These are phyloP conservation scores for Populus deltoides DNA, from an alignment of 345 rosid species.

Conservation along the genomic window DNA sequence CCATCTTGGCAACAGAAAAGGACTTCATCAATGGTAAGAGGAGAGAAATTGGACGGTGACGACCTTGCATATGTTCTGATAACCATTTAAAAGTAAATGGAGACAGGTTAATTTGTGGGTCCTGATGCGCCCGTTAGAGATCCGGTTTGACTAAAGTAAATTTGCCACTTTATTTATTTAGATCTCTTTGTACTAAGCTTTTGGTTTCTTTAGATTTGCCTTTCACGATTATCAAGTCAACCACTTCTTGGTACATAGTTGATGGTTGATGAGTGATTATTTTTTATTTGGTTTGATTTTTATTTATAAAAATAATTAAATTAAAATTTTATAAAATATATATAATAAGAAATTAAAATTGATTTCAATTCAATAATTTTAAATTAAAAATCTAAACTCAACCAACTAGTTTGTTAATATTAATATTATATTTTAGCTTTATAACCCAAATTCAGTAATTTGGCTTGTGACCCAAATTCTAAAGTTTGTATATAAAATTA, in stretches of 20 bases:
- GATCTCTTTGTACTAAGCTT: neutral
- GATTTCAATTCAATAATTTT: no score
- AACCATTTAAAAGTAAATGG: neutral
- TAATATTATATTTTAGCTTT: no score
- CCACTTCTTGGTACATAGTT: neutral
- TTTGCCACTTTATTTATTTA: neutral
- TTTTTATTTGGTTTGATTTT: no score
- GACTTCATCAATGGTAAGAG: neutral
- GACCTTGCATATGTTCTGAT: neutral
- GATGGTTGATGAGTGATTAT: no score
- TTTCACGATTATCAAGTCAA: constrained; percentile 13
- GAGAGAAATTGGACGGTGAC: neutral
- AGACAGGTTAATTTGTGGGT: constrained; percentile 6
- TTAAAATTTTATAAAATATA: no score
- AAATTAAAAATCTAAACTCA: no score
- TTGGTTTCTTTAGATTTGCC: neutral
- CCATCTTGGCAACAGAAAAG: neutral
- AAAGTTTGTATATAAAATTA: no score
- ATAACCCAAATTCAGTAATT: no score
- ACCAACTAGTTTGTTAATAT: no score
- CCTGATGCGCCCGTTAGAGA: constrained; percentile 6
- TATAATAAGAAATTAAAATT: no score
- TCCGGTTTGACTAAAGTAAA: constrained; percentile 12
- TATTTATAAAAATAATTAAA: no score
- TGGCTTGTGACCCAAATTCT: no score